Base-by-base conservation (phyloP, 495 filamentous ascomycete species). In the Copromyces sp. region DNA sequence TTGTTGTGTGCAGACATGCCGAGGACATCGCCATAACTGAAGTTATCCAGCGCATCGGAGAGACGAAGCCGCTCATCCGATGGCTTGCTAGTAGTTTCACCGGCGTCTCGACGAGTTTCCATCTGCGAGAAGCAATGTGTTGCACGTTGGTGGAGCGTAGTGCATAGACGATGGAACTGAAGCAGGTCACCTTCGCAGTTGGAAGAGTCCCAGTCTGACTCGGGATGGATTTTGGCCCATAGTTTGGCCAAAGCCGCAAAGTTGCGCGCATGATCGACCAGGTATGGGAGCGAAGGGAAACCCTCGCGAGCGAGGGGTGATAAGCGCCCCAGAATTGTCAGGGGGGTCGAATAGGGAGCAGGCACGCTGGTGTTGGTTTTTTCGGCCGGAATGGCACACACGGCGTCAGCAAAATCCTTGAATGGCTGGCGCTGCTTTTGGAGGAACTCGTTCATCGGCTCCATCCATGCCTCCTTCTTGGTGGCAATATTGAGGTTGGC, bases 381-480 rank as follows among this genome's bases (percentile, higher is more conserved):
- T 71, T 95, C 89, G 8, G 88, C 87, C 2, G 94, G 89, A 69
- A 99, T 92, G 39, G 88, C 87, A 81, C 94, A 98, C 61, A 97
- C 90, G 35, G 86, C 84, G 77, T 98, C 94, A 73, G 98, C 89
- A 76, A 95, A 98, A 37, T 90, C 86, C 79, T 94, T 96, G 82
- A 98, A 93, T 32, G 91, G 89, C 71, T 90, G 88, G 9, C 89
- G 82, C 72, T 91, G 85, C n/a, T 84, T 80, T 11, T 77, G 76
- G 71, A 93, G 83, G 75, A 93, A 93, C 12, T 86, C 87, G 78
- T 98, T 99, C 96, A 98, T 98, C 5, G 93, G 93, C 81, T 97
- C 96, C 95, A 99, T 99, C 94, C 95, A 99, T 4, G 90, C 88
- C 80, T 98, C 95, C 80, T 98, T 98, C 77, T 91, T 92, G 71